A percentile compares a stretch with the other conserved stretches of the same genome.
Conservation (phyloP, 1,284 basidiomycete genomes). For the Sporisorium iseilematis-ciliati region DNA sequence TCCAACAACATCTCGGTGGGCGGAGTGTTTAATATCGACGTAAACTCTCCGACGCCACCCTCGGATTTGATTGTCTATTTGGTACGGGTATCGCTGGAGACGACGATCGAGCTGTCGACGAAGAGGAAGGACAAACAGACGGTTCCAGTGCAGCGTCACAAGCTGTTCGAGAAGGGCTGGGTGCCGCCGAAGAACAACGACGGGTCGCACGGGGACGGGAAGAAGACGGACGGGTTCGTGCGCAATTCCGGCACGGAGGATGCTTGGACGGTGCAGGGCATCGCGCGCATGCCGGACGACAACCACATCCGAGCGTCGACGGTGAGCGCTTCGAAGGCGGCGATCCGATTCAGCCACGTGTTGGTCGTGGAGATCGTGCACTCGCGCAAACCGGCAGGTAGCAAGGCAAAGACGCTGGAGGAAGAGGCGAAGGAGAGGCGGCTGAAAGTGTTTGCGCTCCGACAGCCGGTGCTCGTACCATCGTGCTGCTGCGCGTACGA, state of each 20-base stretch:
- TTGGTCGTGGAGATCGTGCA: slow-evolving; percentile 69
- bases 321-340: slow-evolving; percentile 57
- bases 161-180: slow-evolving; percentile 67
- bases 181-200: slow-evolving; percentile 63
- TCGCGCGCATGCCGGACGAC: slow-evolving; percentile 68
- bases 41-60: slow-evolving; percentile 66
- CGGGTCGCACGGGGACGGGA: slow-evolving; percentile 63
- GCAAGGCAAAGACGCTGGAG: slow-evolving; percentile 30
- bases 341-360: slow-evolving; percentile 64
- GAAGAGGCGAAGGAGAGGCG: slow-evolving; percentile 51
- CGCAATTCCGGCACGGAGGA: slow-evolving; percentile 56
- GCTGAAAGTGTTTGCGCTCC: slow-evolving; percentile 67
- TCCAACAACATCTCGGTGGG: slow-evolving; percentile 69
- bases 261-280: slow-evolving; percentile 68
- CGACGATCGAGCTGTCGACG: slow-evolving; percentile 64
- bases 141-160: slow-evolving; percentile 63
- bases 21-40: slow-evolving; percentile 68
- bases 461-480: slow-evolving; percentile 64
- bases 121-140: slow-evolving; percentile 61
- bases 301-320: slow-evolving; percentile 66
- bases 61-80: slow-evolving; percentile 67
- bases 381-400: slow-evolving; percentile 40
- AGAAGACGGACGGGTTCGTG: slow-evolving; percentile 62
- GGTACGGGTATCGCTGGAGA: slow-evolving; percentile 66
- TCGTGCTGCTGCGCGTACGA: slow-evolving; percentile 69